Base-by-base conservation (phyloP, 495 filamentous ascomycete genomes). In the Antarctomyces pellizariae region DNA sequence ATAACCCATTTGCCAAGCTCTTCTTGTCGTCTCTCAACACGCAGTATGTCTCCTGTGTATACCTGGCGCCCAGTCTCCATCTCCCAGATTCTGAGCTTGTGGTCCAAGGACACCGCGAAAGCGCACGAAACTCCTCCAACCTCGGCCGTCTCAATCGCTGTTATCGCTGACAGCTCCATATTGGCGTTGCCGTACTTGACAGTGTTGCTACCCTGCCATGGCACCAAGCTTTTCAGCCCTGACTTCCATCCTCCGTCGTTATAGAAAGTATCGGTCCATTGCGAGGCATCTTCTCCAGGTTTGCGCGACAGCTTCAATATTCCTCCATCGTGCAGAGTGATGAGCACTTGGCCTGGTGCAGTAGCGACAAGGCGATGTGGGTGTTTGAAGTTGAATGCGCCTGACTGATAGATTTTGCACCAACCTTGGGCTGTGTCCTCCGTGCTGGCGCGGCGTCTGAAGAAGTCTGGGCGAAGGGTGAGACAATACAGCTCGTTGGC, bases 61-160 rank as follows among this genome's bases (percentile, higher is more conserved):
- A 72, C 62, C 24, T 76, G 59, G 41, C 65, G 71, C 28, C 79
- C 79, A 16, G 61, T 73, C 2, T 59, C 50, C 10, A 78, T 52
- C 38, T 84, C 84, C 84, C 83, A 91, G 15, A 78, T 66, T 40
- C 75, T 71, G 39, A 99, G 47, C 2, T 66, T 72, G 39, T 95
- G 82, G 35, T 95, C 76, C 21, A 93, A 45, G 38, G 71, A 84
- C 15, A 86, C 64, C 0, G 79, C 79, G 39, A 89, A 86, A 1
- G 89, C 57, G 39, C 82, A 62, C 2, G 51, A 45, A 0, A 45
- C 47, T 12, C 50, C 42, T 16, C 52, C 38, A 13, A 53, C 58
- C 1, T 62, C 68, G 12, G 62, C 57, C 22, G 71, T 54, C 20
- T 57, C 53, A 29, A 79, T 65, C 12, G 73, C 67, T 16, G 61